Percentiles rank a stretch among this genome's conserved stretches.
Conservation (phyloP, 805 yeast species). For the Candida arabinofermentans region DNA sequence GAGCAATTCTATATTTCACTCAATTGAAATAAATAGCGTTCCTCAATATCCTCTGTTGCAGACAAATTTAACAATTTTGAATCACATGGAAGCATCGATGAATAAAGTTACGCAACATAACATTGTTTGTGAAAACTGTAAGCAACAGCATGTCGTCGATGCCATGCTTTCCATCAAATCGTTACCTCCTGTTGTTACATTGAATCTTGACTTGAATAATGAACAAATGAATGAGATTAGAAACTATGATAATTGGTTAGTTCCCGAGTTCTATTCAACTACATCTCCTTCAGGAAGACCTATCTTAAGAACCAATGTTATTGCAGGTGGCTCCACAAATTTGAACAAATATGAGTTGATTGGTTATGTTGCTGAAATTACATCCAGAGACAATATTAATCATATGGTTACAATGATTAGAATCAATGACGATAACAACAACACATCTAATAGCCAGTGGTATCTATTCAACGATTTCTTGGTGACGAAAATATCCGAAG, state of each 20-base stretch:
- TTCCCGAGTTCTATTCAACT: constrained; percentile 49
- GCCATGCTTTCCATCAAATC: constrained; percentile 46
- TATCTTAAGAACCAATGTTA: constrained; percentile 21
- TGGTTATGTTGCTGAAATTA: constrained; percentile 69
- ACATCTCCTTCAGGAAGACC: constrained; percentile 26
- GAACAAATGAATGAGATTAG: constrained; percentile 53
- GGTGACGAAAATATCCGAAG: constrained; percentile 68
- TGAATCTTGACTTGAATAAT: constrained; percentile 53
- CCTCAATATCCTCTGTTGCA: constrained; percentile 33
- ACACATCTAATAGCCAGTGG: constrained; percentile 46
- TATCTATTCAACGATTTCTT: constrained; percentile 86
- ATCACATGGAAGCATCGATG: constrained; percentile 60
- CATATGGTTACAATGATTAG: constrained; percentile 59
- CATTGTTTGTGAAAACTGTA: constrained; percentile 51
- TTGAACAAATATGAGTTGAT: constrained; percentile 50
- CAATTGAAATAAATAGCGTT: constrained; percentile 38
- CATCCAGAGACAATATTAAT: constrained; percentile 48
- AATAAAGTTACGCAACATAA: constrained; percentile 46
- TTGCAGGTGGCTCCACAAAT: constrained; percentile 20
- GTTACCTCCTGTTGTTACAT: constrained; percentile 60
- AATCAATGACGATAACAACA: constrained; percentile 29
- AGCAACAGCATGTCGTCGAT: constrained; percentile 50
- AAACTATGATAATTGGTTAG: constrained; percentile 52
- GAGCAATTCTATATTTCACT: constrained; percentile 33
- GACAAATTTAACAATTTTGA: constrained; percentile 38